Percentiles rank a stretch among this genome's conserved stretches.
Evolutionary conservation across 345 rosid species (phyloP).

Genomic region (Isatis tinctoria): DNA sequence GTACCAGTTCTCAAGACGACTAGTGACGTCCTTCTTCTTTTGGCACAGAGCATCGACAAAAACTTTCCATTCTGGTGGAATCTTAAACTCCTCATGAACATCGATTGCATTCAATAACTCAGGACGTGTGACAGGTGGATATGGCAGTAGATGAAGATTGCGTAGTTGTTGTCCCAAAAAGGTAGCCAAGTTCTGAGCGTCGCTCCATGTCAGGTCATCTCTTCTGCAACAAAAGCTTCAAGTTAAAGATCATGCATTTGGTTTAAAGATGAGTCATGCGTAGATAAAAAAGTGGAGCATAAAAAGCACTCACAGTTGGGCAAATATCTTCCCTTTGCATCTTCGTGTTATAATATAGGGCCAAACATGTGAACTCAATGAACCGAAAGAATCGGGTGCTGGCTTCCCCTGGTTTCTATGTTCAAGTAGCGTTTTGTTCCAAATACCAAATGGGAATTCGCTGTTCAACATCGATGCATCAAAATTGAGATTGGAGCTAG

Average conservation of each 20-base stretch:
- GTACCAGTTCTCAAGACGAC: constrained; percentile 69
- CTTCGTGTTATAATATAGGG: constrained; percentile 80
- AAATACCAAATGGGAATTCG: constrained; percentile 68
- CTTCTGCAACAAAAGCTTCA: constrained; percentile 52
- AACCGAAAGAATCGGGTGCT: constrained; percentile 29
- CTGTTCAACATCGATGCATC: constrained; percentile 33
- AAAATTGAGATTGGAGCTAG: constrained; percentile 43
- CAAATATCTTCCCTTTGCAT: constrained; percentile 90
- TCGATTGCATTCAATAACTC: constrained; percentile 35
- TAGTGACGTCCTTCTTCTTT: constrained; percentile 48
- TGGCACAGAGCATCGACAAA: constrained; percentile 44
- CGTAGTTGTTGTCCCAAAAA: constrained; percentile 80
- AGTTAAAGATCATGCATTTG: constrained; percentile 10
- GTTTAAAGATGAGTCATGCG: not conserved
- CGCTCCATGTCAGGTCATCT: constrained; percentile 59
- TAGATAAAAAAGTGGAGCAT: not conserved
- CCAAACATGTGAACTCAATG: constrained; percentile 55
- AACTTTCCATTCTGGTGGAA: constrained; percentile 70
- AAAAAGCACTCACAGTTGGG: constrained; percentile 62
- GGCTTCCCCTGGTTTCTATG: constrained; percentile 46
- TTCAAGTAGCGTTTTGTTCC: constrained; percentile 71
- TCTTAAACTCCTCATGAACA: constrained; percentile 30
- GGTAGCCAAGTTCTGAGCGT: constrained; percentile 56
- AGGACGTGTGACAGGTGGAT: constrained; percentile 47
- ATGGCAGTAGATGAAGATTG: constrained; percentile 70